Evolutionary conservation across 805 yeast genomes (phyloP).

Genomic region (Ogataea nitratoaversa): DNA sequence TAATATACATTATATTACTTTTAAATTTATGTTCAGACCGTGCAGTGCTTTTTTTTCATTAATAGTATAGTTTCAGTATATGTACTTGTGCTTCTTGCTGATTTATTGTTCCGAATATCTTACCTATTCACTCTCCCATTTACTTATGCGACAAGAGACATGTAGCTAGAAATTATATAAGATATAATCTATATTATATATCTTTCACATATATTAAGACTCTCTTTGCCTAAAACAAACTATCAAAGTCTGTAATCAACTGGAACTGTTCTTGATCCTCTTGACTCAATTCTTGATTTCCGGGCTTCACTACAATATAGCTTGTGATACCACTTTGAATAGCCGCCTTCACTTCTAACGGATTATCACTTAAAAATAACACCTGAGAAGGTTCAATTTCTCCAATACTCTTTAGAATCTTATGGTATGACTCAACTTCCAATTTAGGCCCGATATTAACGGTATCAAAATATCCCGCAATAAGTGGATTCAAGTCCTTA

Average conservation of each 20-base stretch:
- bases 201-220: too few relatives aligned
- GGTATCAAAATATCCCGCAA: constrained; percentile 79
- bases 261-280: constrained; percentile 28
- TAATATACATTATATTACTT: too few relatives aligned
- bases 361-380: constrained; percentile 77
- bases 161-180: too few relatives aligned
- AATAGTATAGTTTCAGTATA: not conserved
- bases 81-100: not conserved
- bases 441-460: constrained; percentile 75
- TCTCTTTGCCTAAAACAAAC: constrained; percentile 18
- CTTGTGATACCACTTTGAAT: constrained; percentile 55
- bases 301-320: constrained; percentile 64
- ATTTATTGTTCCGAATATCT: not conserved
- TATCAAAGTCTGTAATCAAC: constrained; percentile 28
- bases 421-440: constrained; percentile 51
- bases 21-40: not conserved
- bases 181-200: too few relatives aligned
- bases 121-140: too few relatives aligned
- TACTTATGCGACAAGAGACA: too few relatives aligned
- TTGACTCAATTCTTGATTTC: constrained; percentile 53
- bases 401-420: constrained; percentile 38
- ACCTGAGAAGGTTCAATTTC: constrained; percentile 29
- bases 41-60: not conserved
- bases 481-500: constrained; percentile 47
- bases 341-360: constrained; percentile 75